These are phyloP conservation scores for Cladosporium sp. DNA, from an alignment of 2,329 filamentous ascomycete genomes.

Conservation along the genomic window DNA sequence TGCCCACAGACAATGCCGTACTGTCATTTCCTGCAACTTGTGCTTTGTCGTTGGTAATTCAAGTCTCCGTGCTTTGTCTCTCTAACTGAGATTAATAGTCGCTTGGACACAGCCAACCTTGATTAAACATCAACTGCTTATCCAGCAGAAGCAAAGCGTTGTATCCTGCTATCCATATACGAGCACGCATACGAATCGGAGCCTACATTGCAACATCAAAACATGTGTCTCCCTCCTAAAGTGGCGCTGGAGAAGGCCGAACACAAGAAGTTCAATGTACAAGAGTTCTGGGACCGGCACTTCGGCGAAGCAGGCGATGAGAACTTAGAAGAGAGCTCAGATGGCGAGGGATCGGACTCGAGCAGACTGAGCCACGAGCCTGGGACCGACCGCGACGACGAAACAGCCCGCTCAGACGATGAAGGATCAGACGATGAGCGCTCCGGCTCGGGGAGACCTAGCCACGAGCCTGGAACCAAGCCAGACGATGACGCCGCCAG, in stretches of 20 bases:
- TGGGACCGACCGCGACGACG: background rate
- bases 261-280: background rate
- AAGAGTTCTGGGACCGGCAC: background rate
- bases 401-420: background rate
- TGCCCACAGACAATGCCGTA: background rate
- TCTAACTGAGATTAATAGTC: background rate
- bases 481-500: background rate
- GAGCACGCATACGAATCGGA: background rate
- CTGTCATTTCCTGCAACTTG: background rate
- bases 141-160: background rate
- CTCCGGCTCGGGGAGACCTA: background rate
- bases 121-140: background rate
- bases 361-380: background rate
- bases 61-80: too few relatives aligned
- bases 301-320: background rate
- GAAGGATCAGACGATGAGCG: background rate
- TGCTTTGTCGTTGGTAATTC: background rate
- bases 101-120: background rate
- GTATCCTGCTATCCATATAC: background rate
- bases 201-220: background rate
- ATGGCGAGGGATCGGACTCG: background rate
- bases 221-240: background rate
- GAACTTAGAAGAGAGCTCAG: background rate
- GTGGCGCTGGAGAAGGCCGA: background rate
- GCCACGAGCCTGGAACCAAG: background rate